These are phyloP conservation scores for Leptographium flavum DNA, from an alignment of 2,329 filamentous ascomycete species.

Conservation along the genomic window DNA sequence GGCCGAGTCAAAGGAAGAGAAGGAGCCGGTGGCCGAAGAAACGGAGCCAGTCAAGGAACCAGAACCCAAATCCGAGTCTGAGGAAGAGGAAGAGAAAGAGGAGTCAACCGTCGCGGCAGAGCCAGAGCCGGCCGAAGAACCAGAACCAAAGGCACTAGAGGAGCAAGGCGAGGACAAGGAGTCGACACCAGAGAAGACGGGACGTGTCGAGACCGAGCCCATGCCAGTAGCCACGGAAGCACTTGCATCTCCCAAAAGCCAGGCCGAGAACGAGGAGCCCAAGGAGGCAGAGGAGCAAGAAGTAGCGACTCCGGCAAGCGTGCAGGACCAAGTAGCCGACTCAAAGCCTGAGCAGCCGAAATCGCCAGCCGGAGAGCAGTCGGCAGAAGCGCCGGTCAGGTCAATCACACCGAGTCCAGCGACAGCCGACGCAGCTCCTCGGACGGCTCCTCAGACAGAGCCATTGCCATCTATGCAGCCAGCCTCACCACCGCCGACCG, in stretches of 20 bases:
- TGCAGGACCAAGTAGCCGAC: neutral
- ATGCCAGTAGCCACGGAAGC: too few relatives aligned
- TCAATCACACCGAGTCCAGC: neutral
- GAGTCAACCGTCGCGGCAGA: neutral
- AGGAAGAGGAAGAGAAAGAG: neutral
- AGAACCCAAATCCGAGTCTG: neutral
- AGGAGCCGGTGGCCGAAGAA: neutral
- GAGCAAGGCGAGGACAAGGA: neutral
- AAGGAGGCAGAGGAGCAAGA: neutral
- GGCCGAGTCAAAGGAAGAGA: neutral
- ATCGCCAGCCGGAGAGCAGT: neutral
- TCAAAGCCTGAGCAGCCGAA: neutral
- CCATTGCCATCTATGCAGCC: neutral
- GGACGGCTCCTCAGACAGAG: neutral
- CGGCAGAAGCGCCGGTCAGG: neutral
- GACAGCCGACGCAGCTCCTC: neutral
- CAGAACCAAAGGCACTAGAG: neutral
- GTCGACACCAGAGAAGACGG: too few relatives aligned
- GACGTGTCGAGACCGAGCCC: too few relatives aligned
- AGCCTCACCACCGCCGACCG: conserved; percentile 1
- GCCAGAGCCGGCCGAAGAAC: neutral
- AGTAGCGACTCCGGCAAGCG: neutral
- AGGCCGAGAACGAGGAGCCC: neutral
- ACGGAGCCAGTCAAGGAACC: neutral
- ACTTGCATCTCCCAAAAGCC: too few relatives aligned